Percentiles rank a stretch among this genome's conserved stretches.
These are phyloP conservation scores for Citrullus colocynthis DNA, from an alignment of 306 rosid genomes.

Conservation along the genomic window DNA sequence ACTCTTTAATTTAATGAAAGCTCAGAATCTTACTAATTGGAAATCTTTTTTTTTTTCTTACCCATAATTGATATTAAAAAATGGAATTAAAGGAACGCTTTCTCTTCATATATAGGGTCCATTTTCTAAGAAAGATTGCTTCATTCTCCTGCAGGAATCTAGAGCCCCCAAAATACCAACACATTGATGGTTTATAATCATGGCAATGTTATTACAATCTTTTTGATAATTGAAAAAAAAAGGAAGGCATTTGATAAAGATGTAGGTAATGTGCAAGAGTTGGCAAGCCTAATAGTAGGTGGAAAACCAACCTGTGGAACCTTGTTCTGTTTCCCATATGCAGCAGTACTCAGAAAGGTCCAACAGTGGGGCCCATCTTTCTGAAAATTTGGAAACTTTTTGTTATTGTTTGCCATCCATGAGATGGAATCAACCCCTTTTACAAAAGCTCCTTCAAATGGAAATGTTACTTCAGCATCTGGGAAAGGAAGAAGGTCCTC, in stretches of 20 bases:
- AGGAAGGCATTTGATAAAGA: background rate
- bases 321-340: slow-evolving; percentile 70
- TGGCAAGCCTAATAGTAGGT: background rate
- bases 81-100: background rate
- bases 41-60: too few relatives aligned
- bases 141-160: background rate
- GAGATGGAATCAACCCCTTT: slow-evolving; percentile 77
- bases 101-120: background rate
- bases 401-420: slow-evolving; percentile 88
- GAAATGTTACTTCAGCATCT: slow-evolving; percentile 22
- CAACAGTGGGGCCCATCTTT: slow-evolving; percentile 66
- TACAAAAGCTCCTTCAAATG: slow-evolving; percentile 95
- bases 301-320: slow-evolving; percentile 72
- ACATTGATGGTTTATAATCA: background rate
- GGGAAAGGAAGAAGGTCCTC: slow-evolving; percentile 69
- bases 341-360: slow-evolving; percentile 86
- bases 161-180: background rate
- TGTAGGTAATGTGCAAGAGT: background rate
- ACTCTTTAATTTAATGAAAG: background rate
- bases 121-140: background rate
- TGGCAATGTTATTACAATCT: background rate
- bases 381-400: slow-evolving; percentile 37
- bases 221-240: background rate
- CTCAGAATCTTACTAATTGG: background rate
- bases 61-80: background rate